These are phyloP conservation scores for Geotrichum citri-aurantii DNA, from an alignment of 1,139 yeast species.

Conservation along the genomic window DNA sequence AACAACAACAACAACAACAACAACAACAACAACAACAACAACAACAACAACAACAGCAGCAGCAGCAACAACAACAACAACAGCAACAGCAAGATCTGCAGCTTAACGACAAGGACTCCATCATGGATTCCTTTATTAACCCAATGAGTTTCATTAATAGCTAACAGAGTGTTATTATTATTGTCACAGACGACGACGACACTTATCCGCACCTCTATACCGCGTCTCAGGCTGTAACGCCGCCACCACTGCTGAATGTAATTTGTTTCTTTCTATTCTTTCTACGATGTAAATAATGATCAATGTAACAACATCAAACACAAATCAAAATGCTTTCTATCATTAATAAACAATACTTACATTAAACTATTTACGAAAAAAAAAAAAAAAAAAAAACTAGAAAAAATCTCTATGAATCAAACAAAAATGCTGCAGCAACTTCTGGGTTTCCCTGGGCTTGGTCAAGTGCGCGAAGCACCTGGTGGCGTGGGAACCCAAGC, in stretches of 20 bases:
- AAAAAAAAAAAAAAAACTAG: slow-evolving; percentile 5
- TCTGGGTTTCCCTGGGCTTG: slow-evolving; percentile 74
- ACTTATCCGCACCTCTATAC: neutral
- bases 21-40: slow-evolving; percentile 3
- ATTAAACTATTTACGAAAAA: neutral
- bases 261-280: neutral
- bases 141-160: slow-evolving; percentile 16
- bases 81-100: neutral
- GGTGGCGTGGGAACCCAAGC: slow-evolving; percentile 63
- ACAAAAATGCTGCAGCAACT: slow-evolving; percentile 73
- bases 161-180: neutral
- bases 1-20: slow-evolving; percentile 1
- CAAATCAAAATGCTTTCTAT: neutral
- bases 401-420: slow-evolving; percentile 33
- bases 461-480: slow-evolving; percentile 60
- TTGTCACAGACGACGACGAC: no score
- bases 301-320: neutral
- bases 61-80: neutral
- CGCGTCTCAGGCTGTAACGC: neutral
- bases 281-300: neutral
- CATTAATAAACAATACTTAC: slow-evolving; percentile 1
- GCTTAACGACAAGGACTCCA: slow-evolving; percentile 14
- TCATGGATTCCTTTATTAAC: slow-evolving; percentile 12
- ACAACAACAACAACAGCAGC: neutral
- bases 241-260: neutral